Evolutionary conservation across 2,329 filamentous ascomycete genomes (phyloP), one percentile per base, ranked within the genome.

Genomic region (Colletotrichum caudatum): DNA sequence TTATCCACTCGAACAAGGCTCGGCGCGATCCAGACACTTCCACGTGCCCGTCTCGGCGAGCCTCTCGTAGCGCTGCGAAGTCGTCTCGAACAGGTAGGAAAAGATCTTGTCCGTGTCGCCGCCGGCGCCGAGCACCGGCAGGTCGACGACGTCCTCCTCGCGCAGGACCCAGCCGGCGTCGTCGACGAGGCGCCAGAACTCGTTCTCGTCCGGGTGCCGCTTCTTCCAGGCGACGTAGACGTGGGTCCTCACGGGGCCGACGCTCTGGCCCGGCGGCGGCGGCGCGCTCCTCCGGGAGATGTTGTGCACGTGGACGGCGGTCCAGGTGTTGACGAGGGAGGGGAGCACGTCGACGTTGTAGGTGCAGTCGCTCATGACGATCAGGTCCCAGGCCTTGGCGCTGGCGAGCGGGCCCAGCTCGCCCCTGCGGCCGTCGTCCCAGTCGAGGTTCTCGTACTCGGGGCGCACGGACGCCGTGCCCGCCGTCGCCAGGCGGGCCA

Each of bases 361-460:
- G 0, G 88, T 90, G 82, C 88, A 89, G 77, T 90, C 88, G 76
- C 87, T 89, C 29, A 90, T 80, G 64, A 89, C 81, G 58, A 89
- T 76, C 6, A 89, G 78, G 70, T 89, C 85, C 87, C 87, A 90
- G 2, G 77, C 71, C 2, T 78, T 79, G 0, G 81, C 78, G n/a
- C 75, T 73, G 1, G 81, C 82, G 33, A 81, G 76, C 0, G 80
- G 74, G 0, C 85, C 85, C 72, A 89, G 86, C 0, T 61, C 67
- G 0, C 86, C 87, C 1, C 78, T 71, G 37, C 81, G 78, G 0
- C 85, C 88, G 41, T 87, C 82, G 29, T 88, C 83, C 88, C 88
- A 90, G 78, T 90, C 87, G 14, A 90, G 80, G 54, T 85, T 86
- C 74, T 89, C 87, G 73, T 88, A 90, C 8, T 81, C 77, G 26